Percentiles rank a stretch among this genome's conserved stretches.
phyloP scores from a whole-genome alignment of 345 rosid genomes.

The Salix koriyanagi region DNA sequence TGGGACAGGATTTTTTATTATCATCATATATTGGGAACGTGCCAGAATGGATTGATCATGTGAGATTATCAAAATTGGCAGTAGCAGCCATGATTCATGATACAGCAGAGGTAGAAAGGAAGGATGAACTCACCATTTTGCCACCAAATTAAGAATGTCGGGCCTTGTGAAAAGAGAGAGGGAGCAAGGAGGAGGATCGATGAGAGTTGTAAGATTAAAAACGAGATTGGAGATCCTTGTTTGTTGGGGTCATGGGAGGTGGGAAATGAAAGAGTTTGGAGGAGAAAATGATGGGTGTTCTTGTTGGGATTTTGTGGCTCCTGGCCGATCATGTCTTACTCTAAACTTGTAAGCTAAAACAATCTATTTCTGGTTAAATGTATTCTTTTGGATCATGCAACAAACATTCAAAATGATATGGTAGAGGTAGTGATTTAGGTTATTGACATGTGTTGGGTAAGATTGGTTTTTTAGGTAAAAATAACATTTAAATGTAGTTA shows the following conservation, averaged over 20 bases:
- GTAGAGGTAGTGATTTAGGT: no score
- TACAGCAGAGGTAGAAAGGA: not conserved
- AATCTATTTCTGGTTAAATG: not conserved
- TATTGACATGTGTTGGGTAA: no score
- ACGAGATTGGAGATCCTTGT: conserved; percentile 26
- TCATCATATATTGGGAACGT: no score
- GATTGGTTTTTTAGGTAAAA: no score
- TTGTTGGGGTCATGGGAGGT: conserved; percentile 20
- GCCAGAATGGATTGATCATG: not conserved
- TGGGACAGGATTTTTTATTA: not conserved
- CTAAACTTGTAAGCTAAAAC: not conserved
- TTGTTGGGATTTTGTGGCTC: not conserved
- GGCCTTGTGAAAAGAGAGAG: conserved; percentile 7
- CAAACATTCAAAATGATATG: not conserved
- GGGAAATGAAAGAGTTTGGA: conserved; percentile 6
- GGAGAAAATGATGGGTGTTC: conserved; percentile 13
- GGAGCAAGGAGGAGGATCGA: conserved; percentile 15
- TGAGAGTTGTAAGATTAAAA: conserved; percentile 14
- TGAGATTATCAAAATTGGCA: not conserved
- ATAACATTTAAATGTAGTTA: no score
- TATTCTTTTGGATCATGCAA: not conserved
- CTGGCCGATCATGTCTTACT: conserved; percentile 10
- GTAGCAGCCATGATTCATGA: not conserved
- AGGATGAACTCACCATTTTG: conserved; percentile 32
- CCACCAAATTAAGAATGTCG: conserved; percentile 12